These are phyloP conservation scores for Mycena alexandri DNA, from an alignment of 768 basidiomycete genomes.

Conservation along the genomic window DNA sequence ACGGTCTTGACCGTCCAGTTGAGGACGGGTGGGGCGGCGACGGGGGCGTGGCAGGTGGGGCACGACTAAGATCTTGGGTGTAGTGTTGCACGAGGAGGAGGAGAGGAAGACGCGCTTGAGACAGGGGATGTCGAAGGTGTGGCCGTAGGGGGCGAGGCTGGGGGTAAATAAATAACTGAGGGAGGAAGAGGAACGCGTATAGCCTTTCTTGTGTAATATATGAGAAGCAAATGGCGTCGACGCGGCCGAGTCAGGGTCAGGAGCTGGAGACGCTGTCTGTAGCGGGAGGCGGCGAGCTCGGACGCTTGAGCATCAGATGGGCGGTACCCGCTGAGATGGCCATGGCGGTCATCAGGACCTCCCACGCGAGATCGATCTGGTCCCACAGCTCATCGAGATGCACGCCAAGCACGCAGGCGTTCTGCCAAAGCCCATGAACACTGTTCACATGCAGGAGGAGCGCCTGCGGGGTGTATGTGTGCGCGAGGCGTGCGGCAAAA, in stretches of 20 bases:
- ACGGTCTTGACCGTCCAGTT: slow-evolving; percentile 25
- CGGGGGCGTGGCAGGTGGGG: slow-evolving; percentile 3
- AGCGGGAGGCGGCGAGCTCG: slow-evolving; percentile 13
- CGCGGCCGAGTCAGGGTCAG: slow-evolving; percentile 10
- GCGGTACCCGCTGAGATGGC: slow-evolving; percentile 58
- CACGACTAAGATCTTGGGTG: slow-evolving; percentile 3
- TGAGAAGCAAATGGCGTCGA: slow-evolving; percentile 16
- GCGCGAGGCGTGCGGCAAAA: slow-evolving; percentile 52
- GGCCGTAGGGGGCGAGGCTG: slow-evolving; percentile 33
- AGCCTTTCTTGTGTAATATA: too few species aligned
- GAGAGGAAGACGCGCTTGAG: slow-evolving; percentile 14
- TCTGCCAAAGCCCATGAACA: slow-evolving; percentile 80
- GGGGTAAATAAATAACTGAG: too few species aligned
- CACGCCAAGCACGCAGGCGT: slow-evolving; percentile 77
- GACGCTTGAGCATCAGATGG: slow-evolving; percentile 35
- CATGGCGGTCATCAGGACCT: slow-evolving; percentile 72
- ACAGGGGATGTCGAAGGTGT: slow-evolving; percentile 32
- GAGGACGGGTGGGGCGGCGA: slow-evolving; percentile 11
- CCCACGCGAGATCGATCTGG: slow-evolving; percentile 76
- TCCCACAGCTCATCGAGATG: slow-evolving; percentile 76
- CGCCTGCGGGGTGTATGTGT: slow-evolving; percentile 57
- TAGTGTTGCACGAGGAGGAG: too few species aligned
- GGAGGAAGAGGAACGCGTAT: too few species aligned
- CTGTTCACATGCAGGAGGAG: slow-evolving; percentile 62
- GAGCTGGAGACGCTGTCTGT: slow-evolving; percentile 11